phyloP scores from a whole-genome alignment of 2,329 filamentous ascomycete species.

The Phyllosticta citriasiana region DNA sequence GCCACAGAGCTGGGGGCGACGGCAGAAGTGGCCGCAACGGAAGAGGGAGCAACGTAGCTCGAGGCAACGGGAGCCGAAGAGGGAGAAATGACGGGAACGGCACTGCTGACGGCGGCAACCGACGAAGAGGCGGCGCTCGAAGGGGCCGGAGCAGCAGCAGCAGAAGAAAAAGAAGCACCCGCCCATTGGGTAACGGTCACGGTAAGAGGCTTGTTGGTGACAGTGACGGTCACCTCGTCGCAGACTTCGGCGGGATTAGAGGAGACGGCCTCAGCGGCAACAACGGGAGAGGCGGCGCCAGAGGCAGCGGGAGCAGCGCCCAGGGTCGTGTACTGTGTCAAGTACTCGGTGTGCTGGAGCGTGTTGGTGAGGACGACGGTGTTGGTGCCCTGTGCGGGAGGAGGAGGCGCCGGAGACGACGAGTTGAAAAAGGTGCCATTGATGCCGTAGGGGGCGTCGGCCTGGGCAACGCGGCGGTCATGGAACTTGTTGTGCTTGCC shows the following conservation, averaged over 20 bases:
- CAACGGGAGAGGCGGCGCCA: neutral
- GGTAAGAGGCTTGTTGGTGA: conserved; percentile 13
- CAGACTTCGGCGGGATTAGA: conserved; percentile 24
- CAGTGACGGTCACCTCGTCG: conserved; percentile 32
- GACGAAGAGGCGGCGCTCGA: conserved; percentile 11
- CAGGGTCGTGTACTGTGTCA: conserved; percentile 14
- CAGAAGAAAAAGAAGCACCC: neutral
- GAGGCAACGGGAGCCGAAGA: conserved; percentile 10
- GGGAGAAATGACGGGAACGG: conserved; percentile 5
- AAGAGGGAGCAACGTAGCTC: conserved; percentile 9
- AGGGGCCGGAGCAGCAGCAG: conserved; percentile 4
- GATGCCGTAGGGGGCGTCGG: conserved; percentile 15
- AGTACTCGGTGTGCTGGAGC: conserved; percentile 16
- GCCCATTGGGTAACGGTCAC: conserved; percentile 27
- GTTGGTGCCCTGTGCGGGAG: conserved; percentile 12
- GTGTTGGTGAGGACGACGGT: conserved; percentile 14
- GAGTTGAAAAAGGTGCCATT: conserved; percentile 18
- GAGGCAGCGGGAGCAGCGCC: conserved; percentile 4
- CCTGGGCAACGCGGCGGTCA: conserved; percentile 7
- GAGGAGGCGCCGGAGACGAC: conserved; percentile 11
- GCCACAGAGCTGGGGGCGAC: conserved; percentile 13
- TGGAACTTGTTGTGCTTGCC: conserved; percentile 12
- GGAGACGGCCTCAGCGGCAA: conserved; percentile 11
- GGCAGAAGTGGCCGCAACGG: conserved; percentile 3
- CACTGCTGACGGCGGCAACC: conserved; percentile 7